Evolutionary conservation across 2,329 filamentous ascomycete genomes (phyloP).

Genomic region (Fusarium nanum): DNA sequence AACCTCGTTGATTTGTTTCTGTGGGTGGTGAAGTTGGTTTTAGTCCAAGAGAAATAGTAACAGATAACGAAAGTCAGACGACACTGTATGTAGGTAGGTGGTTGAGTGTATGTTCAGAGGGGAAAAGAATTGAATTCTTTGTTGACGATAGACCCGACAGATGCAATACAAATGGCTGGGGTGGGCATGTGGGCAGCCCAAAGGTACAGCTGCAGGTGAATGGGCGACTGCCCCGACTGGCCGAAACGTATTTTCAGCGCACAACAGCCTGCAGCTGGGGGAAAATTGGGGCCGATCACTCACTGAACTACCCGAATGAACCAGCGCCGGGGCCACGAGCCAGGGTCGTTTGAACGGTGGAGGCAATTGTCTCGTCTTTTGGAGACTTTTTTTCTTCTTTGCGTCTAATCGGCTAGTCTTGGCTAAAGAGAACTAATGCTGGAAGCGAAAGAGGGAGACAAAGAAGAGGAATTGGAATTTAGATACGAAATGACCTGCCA

Average conservation of each 20-base stretch:
- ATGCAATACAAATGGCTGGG: slow-evolving; percentile 15
- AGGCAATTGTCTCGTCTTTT: slow-evolving; percentile 12
- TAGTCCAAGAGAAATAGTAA: neutral
- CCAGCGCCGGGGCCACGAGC: neutral
- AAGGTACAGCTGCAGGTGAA: neutral
- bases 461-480: slow-evolving; percentile 13
- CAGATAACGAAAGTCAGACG: neutral
- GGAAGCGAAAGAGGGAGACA: neutral
- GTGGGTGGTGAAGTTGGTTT: neutral
- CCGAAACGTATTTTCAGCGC: slow-evolving; percentile 12
- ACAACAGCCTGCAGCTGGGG: slow-evolving; percentile 27
- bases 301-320: slow-evolving; percentile 1
- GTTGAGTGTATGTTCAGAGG: slow-evolving; percentile 2
- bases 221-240: neutral
- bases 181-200: slow-evolving; percentile 1
- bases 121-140: slow-evolving; percentile 7
- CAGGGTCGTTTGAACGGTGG: slow-evolving; percentile 8
- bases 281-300: slow-evolving; percentile 26
- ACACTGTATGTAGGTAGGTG: neutral
- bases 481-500: slow-evolving; percentile 20
- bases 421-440: neutral
- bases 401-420: neutral
- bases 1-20: slow-evolving; percentile 17
- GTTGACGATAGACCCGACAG: slow-evolving; percentile 5
- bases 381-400: neutral